Percentiles rank a stretch among this genome's conserved stretches.
Conservation (phyloP, 2,329 filamentous ascomycete species). For the Fusarium pininemorale region DNA sequence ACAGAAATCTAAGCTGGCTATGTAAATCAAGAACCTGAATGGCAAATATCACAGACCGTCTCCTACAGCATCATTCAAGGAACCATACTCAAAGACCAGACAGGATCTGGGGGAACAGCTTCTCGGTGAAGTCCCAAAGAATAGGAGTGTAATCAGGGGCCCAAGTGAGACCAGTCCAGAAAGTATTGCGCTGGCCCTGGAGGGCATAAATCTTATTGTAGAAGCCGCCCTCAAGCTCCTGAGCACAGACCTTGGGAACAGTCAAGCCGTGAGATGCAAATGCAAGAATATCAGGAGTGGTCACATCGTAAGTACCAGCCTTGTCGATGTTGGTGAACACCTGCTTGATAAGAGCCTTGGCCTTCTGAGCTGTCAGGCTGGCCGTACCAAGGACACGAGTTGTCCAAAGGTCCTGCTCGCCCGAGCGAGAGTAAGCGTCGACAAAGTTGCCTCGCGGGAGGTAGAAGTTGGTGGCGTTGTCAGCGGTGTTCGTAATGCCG, state of each 20-base stretch:
- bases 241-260: slow-evolving; percentile 35
- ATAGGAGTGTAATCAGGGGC: slow-evolving; percentile 38
- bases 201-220: slow-evolving; percentile 46
- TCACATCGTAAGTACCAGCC: slow-evolving; percentile 9
- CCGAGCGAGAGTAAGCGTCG: slow-evolving; percentile 5
- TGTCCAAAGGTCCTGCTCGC: neutral
- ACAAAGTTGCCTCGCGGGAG: slow-evolving; percentile 12
- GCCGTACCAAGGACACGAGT: slow-evolving; percentile 15
- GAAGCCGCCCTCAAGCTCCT: slow-evolving; percentile 46
- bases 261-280: slow-evolving; percentile 35
- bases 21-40: too few relatives aligned
- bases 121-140: slow-evolving; percentile 39
- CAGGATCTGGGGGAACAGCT: slow-evolving; percentile 14
- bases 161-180: slow-evolving; percentile 46
- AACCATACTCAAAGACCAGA: neutral
- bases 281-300: slow-evolving; percentile 16
- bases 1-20: neutral
- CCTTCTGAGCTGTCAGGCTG: neutral
- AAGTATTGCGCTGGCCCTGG: slow-evolving; percentile 49
- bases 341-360: neutral
- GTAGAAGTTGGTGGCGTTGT: slow-evolving; percentile 8
- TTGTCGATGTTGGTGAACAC: neutral
- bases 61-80: fast-evolving
- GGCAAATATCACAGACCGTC: too few relatives aligned
- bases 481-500: slow-evolving; percentile 17